Evolutionary conservation across 768 basidiomycete genomes (phyloP).

Genomic region (Hirschioporus abietinus): DNA sequence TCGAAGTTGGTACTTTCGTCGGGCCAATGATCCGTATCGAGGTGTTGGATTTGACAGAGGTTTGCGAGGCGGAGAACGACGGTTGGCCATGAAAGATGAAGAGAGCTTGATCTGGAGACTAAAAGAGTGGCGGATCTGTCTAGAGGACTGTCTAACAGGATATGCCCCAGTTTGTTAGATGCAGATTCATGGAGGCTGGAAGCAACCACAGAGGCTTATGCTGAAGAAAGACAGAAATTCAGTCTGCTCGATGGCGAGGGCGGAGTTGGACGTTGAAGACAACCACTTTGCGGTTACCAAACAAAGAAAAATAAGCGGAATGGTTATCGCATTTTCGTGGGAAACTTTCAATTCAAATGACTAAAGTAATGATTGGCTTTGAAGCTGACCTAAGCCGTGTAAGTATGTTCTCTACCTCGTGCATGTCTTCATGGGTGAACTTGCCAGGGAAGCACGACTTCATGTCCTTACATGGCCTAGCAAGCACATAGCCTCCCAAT

Average conservation of each 20-base stretch:
- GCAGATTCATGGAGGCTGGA: neutral
- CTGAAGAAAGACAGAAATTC: conserved; percentile 10
- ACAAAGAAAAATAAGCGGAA: neutral
- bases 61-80: conserved; percentile 42
- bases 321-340: neutral
- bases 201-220: neutral
- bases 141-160: neutral
- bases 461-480: neutral
- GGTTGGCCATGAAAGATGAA: conserved; percentile 30
- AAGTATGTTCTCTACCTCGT: no score
- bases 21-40: conserved; percentile 20
- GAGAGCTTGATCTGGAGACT: conserved; percentile 7
- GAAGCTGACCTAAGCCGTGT: neutral
- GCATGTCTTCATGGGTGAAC: no score
- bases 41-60: conserved; percentile 25
- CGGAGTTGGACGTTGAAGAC: conserved; percentile 7
- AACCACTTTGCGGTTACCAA: neutral
- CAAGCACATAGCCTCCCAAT: neutral
- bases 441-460: neutral
- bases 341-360: neutral
- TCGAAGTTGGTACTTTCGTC: conserved; percentile 25
- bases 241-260: conserved; percentile 26
- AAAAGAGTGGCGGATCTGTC: neutral
- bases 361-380: neutral
- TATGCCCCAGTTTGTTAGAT: neutral